phyloP scores from a whole-genome alignment of 176 grass and related monocot genomes.

The Poa annua region DNA sequence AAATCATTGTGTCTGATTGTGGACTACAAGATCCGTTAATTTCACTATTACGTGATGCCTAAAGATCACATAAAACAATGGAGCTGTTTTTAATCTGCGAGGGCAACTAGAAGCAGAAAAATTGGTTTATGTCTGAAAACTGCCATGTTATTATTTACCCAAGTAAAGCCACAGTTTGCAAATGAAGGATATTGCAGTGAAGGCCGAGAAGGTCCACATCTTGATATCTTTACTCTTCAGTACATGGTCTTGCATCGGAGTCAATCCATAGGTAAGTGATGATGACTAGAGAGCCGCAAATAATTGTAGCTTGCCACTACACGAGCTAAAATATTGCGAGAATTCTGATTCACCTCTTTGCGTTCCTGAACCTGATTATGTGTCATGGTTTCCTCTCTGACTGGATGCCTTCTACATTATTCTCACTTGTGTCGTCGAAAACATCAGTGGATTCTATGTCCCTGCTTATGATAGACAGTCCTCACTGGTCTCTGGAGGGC shows the following conservation, averaged over 20 bases:
- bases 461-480: conserved; percentile 27
- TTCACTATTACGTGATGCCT: too few species aligned
- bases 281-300: conserved; percentile 37
- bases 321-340: conserved; percentile 44
- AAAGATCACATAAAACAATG: too few species aligned
- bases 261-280: conserved; percentile 43
- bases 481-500: conserved; percentile 19
- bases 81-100: too few species aligned
- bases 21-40: too few species aligned
- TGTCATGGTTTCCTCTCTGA: conserved; percentile 26
- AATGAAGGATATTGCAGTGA: conserved; percentile 56
- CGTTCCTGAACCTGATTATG: conserved; percentile 17
- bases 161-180: conserved; percentile 67
- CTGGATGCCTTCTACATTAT: conserved; percentile 28
- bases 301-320: conserved; percentile 50
- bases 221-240: conserved; percentile 62
- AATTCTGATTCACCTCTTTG: conserved; percentile 22
- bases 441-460: conserved; percentile 46
- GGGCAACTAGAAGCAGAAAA: conserved; percentile 51
- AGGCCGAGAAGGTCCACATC: conserved; percentile 49
- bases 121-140: conserved; percentile 56
- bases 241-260: conserved; percentile 44
- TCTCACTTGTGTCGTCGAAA: conserved; percentile 22
- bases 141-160: conserved; percentile 68
- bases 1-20: too few species aligned